Conservation (phyloP, 352 stramenopile species). For the Pythium brachiatum region DNA sequence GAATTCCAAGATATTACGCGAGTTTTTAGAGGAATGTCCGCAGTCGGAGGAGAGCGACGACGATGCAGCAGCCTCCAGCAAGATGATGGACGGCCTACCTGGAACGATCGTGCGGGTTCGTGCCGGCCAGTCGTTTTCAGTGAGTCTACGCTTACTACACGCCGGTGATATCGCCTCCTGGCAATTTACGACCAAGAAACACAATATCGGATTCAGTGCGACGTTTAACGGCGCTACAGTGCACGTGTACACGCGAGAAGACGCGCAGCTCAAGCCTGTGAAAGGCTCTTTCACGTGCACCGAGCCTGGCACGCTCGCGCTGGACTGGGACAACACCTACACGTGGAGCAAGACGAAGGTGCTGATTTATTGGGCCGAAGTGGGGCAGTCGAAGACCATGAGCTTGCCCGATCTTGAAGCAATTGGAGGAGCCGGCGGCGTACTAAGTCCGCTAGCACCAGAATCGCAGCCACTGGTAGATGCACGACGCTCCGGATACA, state of each 20-base stretch:
- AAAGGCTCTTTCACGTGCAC: constrained; percentile 62
- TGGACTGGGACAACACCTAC: constrained; percentile 85
- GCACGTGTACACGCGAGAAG: constrained; percentile 64
- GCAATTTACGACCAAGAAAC: constrained; percentile 79
- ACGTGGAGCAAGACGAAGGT: constrained; percentile 78
- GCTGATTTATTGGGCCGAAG: constrained; percentile 73
- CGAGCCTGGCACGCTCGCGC: constrained; percentile 47
- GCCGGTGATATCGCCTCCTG: constrained; percentile 53
- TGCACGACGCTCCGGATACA: constrained; percentile 58
- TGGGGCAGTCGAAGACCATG: constrained; percentile 32
- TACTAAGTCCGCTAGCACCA: not conserved
- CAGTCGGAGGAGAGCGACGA: constrained; percentile 55
- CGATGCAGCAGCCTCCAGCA: constrained; percentile 40
- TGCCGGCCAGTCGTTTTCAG: constrained; percentile 66
- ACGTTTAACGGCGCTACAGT: constrained; percentile 62
- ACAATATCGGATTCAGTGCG: constrained; percentile 81
- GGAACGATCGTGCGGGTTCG: constrained; percentile 66
- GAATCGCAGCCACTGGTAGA: constrained; percentile 20
- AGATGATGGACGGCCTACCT: constrained; percentile 50
- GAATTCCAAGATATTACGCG: constrained; percentile 47
- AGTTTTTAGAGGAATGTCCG: constrained; percentile 59
- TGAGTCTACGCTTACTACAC: constrained; percentile 44
- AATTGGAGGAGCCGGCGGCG: not conserved
- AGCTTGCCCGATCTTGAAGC: not conserved
- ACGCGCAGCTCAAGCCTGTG: constrained; percentile 53